Evolutionary conservation across 768 basidiomycete genomes (phyloP), one percentile per base, ranked within the genome.

Genomic region (Hericium erinaceus): DNA sequence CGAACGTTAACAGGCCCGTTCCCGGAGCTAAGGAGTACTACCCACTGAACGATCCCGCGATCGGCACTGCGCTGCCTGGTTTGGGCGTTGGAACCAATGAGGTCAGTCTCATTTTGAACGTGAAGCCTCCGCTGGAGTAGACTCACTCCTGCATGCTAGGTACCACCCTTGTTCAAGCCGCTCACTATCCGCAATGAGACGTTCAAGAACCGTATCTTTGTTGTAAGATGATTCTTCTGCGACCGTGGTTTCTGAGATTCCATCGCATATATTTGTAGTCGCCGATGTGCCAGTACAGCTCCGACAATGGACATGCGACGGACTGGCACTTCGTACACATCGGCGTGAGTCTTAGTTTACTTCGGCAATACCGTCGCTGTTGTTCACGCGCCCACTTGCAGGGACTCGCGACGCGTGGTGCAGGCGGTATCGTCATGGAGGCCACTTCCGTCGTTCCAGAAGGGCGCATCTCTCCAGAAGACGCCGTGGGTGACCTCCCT

Each of bases 261-360:
- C 26, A 15, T 28, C 22, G 13, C 12, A 57, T 18, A 48, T 15
- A 28, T 53, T 48, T 50, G 9, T 60, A 84, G 33, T 73, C 87
- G 11, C 87, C 87, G 2, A 91, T 92, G 89, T 92, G 90, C 68
- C 84, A 86, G 69, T 93, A 92, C 71, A 86, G 84, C 57, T 76
- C 83, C 9, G 79, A 87, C 48, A 72, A 84, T 54, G 90, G 90
- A 0, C 82, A 87, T 64, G 81, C 83, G 3, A 90, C 89, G 1
- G 86, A 91, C 60, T 92, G 85, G 83, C 92, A 93, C 67, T 69
- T 92, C 4, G 87, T 90, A 16, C 88, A 92, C 66, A 75, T 89
- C 38, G 87, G 87, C 1, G 81, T 81, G 60, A 63, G 68, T 24
- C 16, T 44, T 48, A 15, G 7, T 9, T 1, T 28, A 26, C 44